Base-by-base conservation (phyloP, 148 eudicot genomes). In the Cornus suecica region DNA sequence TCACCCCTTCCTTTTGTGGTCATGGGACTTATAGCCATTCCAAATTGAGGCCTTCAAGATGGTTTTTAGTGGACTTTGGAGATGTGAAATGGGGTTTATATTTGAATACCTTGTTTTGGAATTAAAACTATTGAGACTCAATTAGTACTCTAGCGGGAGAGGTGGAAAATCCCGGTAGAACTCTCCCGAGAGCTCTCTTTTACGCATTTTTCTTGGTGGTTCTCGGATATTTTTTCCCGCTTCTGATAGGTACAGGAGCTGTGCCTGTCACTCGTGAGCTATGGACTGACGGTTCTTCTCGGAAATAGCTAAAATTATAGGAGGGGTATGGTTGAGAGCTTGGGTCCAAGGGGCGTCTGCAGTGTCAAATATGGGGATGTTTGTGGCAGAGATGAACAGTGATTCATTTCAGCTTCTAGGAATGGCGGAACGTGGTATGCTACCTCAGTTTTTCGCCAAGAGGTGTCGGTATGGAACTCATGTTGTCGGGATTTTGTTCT, bases 351-450 rank as follows among this genome's bases (percentile, higher is more conserved):
- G 66, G 24, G 82, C 82, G 51, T 58, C 85, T 28, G 85, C 85
- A n/a, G 41, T 83, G 48, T 83, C 85, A 51, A 83, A 79, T 62
- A 83, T 83, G 81, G 84, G 84, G 10, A 78, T 82, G 84, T 82
- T 82, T 74, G 73, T 77, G 72, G 84, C 84, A 14, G 85, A 82
- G 32, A 82, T 82, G 85, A 82, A 82, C 60, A 79, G 85, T 16
- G 85, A 82, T 77, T 78, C 85, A 13, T 82, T 70, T 67, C 85
- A 82, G 41, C 82, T 82, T 70, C 68, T 82, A 2, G 85, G 85
- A 11, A 82, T 82, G 85, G 85, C 82, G 20, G 85, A 82, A 66
- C 73, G 76, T 2, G 85, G 85, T n/a, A 83, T 83, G 85, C 82
- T 83, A 27, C 85, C 85, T 6, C 67, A 62, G 14, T 66, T 72